Base-by-base conservation (phyloP, 495 filamentous ascomycete species). In the Trichoderma asperelloides region DNA sequence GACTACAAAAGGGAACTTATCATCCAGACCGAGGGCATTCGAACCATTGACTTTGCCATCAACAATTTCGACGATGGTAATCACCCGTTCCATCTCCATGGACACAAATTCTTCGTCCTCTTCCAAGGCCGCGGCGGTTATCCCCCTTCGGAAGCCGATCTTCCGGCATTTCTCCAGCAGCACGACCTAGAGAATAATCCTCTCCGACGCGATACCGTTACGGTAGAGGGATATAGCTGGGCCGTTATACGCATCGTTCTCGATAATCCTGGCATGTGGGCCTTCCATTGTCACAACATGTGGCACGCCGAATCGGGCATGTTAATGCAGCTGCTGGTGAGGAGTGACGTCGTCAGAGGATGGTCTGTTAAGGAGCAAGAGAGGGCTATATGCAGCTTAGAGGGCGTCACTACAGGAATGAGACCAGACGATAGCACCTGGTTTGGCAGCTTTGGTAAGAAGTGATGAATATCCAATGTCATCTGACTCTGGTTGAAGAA, bases 1-100 rank as follows among this genome's bases (percentile, higher is more conserved):
- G 79, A 79, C 49, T 76, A 88, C 13, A 76, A 89, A 5, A 82
- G 91, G 45, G 87, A 93, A 60, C 85, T 93, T 21, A 25, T 60
- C 27, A 28, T 75, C 25, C 55, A 60, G 9, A 60, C 55, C 13
- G 23, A 60, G 25, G 55, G 55, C 55, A 60, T 60, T 11, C 55
- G 55, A 25, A 60, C 55, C 25, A 33, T 60, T 18, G 55, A 60
- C 55, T 30, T 60, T 28, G 55, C 89, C 37, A 66, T 92, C 28
- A 91, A 91, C 80, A 93, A 91, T 71, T 70, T 81, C 21, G 88
- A 91, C 69, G 70, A 78, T 0, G 87, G 86, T 60, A 83, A 63
- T 9, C 74, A 75, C 64, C 76, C 76, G 25, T 77, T 75, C 66
- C 76, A 78, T 65, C 67, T 78, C 16, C 57, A 92, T 78, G 90